These are phyloP conservation scores for Lomentospora prolificans DNA, from an alignment of 2,329 filamentous ascomycete genomes.

Conservation along the genomic window DNA sequence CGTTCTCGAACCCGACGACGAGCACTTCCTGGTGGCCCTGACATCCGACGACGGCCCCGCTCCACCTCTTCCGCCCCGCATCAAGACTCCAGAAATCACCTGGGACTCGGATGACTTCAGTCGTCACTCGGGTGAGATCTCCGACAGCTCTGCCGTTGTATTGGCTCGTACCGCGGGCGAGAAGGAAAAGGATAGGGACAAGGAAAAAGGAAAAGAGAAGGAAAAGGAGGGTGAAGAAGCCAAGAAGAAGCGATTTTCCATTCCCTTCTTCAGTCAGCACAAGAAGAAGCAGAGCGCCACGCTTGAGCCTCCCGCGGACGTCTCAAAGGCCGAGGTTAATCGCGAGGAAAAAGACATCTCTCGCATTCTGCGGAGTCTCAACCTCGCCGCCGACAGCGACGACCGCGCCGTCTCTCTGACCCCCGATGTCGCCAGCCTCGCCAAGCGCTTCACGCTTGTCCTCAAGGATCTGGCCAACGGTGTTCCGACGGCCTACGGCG, in stretches of 20 bases:
- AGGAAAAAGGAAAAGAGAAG: constrained; percentile 23
- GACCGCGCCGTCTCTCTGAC: constrained; percentile 78
- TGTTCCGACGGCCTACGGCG: constrained; percentile 84
- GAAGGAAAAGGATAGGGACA: constrained; percentile 17
- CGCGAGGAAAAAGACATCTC: constrained; percentile 62
- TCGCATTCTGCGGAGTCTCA: constrained; percentile 71
- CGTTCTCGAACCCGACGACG: constrained; percentile 46
- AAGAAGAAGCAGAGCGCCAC: constrained; percentile 27
- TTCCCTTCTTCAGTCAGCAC: constrained; percentile 26
- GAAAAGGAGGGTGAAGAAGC: constrained; percentile 19
- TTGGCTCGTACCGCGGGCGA: constrained; percentile 16
- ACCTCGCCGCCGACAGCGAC: constrained; percentile 67
- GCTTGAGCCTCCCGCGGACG: constrained; percentile 24
- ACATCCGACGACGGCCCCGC: constrained; percentile 35
- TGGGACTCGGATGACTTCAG: constrained; percentile 26
- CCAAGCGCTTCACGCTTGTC: constrained; percentile 76
- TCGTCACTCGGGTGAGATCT: constrained; percentile 19
- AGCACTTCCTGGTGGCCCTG: constrained; percentile 47
- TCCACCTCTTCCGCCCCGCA: constrained; percentile 45
- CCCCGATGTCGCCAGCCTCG: constrained; percentile 71
- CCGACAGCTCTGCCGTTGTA: constrained; percentile 19
- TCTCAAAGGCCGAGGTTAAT: constrained; percentile 30
- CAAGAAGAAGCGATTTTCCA: constrained; percentile 22
- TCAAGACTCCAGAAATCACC: constrained; percentile 39
- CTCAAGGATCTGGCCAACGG: constrained; percentile 89